Percentiles rank a stretch among this genome's conserved stretches.
Evolutionary conservation across 441 rosid genomes (phyloP).

Genomic region (Erysimum pusillum): DNA sequence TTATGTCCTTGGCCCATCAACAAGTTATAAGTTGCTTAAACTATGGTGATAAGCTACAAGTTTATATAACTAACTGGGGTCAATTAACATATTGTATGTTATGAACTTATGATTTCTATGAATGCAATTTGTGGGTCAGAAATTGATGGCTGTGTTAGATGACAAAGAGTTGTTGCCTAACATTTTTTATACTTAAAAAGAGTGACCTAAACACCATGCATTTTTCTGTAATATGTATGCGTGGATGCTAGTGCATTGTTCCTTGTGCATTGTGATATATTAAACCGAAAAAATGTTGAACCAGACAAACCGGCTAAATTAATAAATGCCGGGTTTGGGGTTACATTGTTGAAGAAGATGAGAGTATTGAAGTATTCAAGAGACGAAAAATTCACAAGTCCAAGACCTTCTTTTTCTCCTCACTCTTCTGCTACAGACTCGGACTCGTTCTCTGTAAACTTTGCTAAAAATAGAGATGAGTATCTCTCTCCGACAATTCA

Average conservation of each 20-base stretch:
- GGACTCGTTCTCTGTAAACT: slow-evolving; percentile 38
- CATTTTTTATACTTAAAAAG: neutral
- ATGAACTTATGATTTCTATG: no score
- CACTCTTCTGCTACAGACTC: slow-evolving; percentile 57
- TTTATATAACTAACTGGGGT: no score
- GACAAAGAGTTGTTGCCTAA: neutral
- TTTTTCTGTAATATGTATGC: neutral
- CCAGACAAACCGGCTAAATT: slow-evolving; percentile 6
- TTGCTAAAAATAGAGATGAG: slow-evolving; percentile 32
- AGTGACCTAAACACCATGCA: neutral
- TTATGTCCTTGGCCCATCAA: neutral
- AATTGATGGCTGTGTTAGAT: neutral
- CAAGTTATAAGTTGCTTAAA: neutral
- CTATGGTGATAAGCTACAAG: neutral
- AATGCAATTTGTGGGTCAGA: no score
- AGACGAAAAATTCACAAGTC: slow-evolving; percentile 37
- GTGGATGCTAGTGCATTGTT: neutral
- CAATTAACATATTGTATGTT: no score
- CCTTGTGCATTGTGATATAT: neutral
- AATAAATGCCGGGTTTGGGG: slow-evolving; percentile 20
- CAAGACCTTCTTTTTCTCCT: slow-evolving; percentile 45
- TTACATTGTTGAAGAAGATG: slow-evolving; percentile 10
- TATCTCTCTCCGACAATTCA: neutral
- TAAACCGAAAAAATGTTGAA: slow-evolving; percentile 2
- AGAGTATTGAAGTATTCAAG: slow-evolving; percentile 40